Evolutionary conservation across 1,284 basidiomycete species (phyloP), one percentile per base, ranked within the genome.

Genomic region (Austroboletus olivaceoglutinosus): DNA sequence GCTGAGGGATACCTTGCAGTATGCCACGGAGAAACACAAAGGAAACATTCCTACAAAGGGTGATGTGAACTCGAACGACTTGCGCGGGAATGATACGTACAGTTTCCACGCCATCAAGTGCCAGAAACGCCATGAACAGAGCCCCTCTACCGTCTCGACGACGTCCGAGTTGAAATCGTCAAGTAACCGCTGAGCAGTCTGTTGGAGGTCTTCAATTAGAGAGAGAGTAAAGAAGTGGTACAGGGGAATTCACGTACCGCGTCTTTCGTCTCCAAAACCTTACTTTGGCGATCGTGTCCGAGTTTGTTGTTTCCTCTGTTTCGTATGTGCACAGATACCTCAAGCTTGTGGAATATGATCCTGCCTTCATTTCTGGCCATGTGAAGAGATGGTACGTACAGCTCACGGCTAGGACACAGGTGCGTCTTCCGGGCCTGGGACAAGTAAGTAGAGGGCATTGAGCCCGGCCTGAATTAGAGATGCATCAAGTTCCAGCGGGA

Each of bases 181-280:
- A 13, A 78, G 73, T 16, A 91, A 73, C 37, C 74, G 76, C 48
- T 79, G 71, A 0, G 92, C 87, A 0, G 90, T 80, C 57, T 83
- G 78, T 60, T 86, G 89, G 52, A 95, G 79, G 60, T 89, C 52
- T 86, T 87, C 44, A 12, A 34, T 30, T 13, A 23, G 22, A 9
- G n/a, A n/a, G 18, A 6, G 12, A 12, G 2, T 5, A 3, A 13
- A 10, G 18, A 37, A n/a, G 5, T 19, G 6, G 36, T 21, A 19
- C 4, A 12, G 18, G 5, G 5, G 4, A 12, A n/a, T 30, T 2
- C 8, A 72, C 78, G 52, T 40, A 87, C 86, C 76, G 73, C 2
- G 93, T 89, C 71, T 98, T 98, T 43, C 89, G 75, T 18, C 89
- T 77, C 91, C 93, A 97, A 65, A 98, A 97, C 0, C 94, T 93